phyloP scores from a whole-genome alignment of 75 land plant genomes.

The Pinus albicaulis region DNA sequence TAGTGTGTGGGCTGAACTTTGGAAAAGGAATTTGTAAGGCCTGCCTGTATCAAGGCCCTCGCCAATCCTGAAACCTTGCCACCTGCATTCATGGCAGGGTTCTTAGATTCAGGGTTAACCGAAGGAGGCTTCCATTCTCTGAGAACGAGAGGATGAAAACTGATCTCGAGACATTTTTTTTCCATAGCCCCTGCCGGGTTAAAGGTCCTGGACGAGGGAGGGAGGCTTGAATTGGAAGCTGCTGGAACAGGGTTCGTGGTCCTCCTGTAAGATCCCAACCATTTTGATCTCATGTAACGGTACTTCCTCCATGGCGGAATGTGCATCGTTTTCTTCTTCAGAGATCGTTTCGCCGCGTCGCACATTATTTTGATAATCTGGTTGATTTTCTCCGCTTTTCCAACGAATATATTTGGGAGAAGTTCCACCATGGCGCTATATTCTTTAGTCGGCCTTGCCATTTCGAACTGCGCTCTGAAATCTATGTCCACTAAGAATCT shows the following conservation, averaged over 20 bases:
- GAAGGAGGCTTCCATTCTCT: conserved; percentile 2
- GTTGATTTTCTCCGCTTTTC: conserved; percentile 10
- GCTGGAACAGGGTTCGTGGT: conserved; percentile 11
- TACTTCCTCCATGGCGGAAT: conserved; percentile 53
- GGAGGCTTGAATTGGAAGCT: no score
- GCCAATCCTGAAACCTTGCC: conserved; percentile 22
- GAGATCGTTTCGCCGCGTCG: conserved; percentile 29
- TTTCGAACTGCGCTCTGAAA: conserved; percentile 22
- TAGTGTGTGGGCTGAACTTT: no score
- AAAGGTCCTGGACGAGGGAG: no score
- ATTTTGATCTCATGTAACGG: conserved; percentile 39
- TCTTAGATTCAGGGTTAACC: background rate
- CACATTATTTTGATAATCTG: conserved; percentile 26
- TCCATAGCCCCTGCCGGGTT: no score
- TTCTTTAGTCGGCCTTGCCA: conserved; percentile 17
- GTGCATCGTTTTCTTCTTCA: conserved; percentile 34
- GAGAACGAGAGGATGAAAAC: background rate
- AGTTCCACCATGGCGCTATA: conserved; percentile 13
- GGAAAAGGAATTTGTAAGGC: background rate
- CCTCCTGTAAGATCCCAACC: conserved; percentile 40
- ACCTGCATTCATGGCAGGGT: background rate
- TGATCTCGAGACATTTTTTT: background rate
- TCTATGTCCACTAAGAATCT: conserved; percentile 22
- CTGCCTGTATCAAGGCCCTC: conserved; percentile 21
- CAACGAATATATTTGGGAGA: conserved; percentile 20